Percentiles rank a stretch among this genome's conserved stretches.
These are phyloP conservation scores for Avena eriantha DNA, from an alignment of 176 grass and related monocot species.

Conservation along the genomic window DNA sequence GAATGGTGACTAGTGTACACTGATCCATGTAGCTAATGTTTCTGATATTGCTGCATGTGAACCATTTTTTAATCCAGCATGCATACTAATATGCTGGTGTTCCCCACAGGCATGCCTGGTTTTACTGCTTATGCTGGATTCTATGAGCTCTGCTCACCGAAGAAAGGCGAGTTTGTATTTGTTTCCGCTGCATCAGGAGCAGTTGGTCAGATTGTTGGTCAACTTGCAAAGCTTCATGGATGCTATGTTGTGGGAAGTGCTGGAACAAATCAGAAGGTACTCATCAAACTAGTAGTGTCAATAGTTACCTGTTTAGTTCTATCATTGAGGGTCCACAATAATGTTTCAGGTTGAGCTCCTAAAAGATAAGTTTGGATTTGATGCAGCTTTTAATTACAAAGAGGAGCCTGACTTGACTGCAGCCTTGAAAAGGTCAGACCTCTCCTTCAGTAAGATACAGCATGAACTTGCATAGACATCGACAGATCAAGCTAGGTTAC, in stretches of 20 bases:
- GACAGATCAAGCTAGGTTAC: not conserved
- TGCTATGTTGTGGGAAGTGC: slow-evolving; percentile 92
- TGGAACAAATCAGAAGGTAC: slow-evolving; percentile 43
- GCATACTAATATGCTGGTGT: not conserved
- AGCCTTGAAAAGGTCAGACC: slow-evolving; percentile 64
- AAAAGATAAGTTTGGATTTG: slow-evolving; percentile 75
- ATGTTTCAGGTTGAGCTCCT: slow-evolving; percentile 81
- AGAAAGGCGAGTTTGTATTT: slow-evolving; percentile 87
- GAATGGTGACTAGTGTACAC: not conserved
- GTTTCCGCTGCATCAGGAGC: slow-evolving; percentile 90
- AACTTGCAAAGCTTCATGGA: slow-evolving; percentile 89
- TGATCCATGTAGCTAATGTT: not conserved
- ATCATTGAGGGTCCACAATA: not conserved
- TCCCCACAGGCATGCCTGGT: slow-evolving; percentile 73
- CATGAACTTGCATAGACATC: not conserved
- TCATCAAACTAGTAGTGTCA: not conserved
- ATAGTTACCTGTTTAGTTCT: slow-evolving; percentile 19
- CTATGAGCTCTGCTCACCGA: slow-evolving; percentile 73
- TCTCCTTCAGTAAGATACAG: slow-evolving; percentile 1
- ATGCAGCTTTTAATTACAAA: slow-evolving; percentile 95
- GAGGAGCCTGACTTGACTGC: slow-evolving; percentile 74
- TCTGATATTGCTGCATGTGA: not conserved
- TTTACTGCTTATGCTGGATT: slow-evolving; percentile 95
- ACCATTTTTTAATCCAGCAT: not conserved
- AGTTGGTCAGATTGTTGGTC: slow-evolving; percentile 92